These are phyloP conservation scores for Mycena sp. DNA, from an alignment of 1,284 basidiomycete species.

Conservation along the genomic window DNA sequence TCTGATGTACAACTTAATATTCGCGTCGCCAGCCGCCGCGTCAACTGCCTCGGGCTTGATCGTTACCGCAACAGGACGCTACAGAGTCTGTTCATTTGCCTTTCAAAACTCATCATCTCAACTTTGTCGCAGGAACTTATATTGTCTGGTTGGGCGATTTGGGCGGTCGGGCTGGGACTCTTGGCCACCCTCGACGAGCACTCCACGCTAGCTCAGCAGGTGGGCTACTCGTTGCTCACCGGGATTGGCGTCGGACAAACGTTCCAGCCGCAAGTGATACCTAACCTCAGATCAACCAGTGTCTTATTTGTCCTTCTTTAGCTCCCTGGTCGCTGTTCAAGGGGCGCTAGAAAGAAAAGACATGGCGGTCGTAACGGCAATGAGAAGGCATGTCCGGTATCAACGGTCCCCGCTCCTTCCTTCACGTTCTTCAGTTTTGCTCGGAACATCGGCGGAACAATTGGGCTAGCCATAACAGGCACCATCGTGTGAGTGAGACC, in stretches of 20 bases:
- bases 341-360: slow-evolving; percentile 35
- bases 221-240: slow-evolving; percentile 34
- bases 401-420: too few relatives aligned
- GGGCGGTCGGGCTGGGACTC: slow-evolving; percentile 33
- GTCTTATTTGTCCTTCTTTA: too few relatives aligned
- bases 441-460: slow-evolving; percentile 33
- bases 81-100: too few relatives aligned
- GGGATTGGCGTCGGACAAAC: slow-evolving; percentile 37
- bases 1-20: neutral
- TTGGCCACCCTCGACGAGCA: slow-evolving; percentile 29
- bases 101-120: too few relatives aligned
- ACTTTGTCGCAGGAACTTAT: slow-evolving; percentile 34
- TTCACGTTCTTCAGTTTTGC: slow-evolving; percentile 29
- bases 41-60: slow-evolving; percentile 32
- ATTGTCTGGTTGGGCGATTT: slow-evolving; percentile 34
- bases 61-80: slow-evolving; percentile 33
- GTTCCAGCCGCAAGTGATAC: slow-evolving; percentile 27
- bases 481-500: slow-evolving; percentile 30
- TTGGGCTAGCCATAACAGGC: slow-evolving; percentile 34
- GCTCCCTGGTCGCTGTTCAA: slow-evolving; percentile 34
- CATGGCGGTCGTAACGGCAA: slow-evolving; percentile 35
- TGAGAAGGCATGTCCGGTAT: slow-evolving; percentile 26
- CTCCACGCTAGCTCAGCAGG: slow-evolving; percentile 30
- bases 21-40: slow-evolving; percentile 16
- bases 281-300: neutral